phyloP scores from a whole-genome alignment of 2,329 filamentous ascomycete species.

The Tolypocladium ovalisporum region DNA sequence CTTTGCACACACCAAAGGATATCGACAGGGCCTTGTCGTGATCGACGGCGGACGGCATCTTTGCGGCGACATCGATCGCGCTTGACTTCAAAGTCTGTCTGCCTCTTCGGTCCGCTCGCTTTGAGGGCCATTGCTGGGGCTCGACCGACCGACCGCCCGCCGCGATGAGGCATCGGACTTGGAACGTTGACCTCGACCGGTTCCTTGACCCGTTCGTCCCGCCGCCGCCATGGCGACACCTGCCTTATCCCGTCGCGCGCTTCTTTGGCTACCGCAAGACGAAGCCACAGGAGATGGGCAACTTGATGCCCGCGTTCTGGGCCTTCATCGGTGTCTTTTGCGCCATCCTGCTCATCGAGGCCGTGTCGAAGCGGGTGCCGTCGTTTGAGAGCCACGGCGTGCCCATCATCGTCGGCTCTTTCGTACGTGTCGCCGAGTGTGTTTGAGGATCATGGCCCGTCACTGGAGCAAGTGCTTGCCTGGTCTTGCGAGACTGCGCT shows the following conservation, averaged over 20 bases:
- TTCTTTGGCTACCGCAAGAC: slow-evolving; percentile 53
- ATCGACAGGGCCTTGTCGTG: not conserved
- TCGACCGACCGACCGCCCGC: not conserved
- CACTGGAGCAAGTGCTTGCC: not conserved
- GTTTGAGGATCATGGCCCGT: not conserved
- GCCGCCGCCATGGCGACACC: slow-evolving; percentile 46
- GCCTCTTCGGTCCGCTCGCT: not conserved
- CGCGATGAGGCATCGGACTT: slow-evolving; percentile 14
- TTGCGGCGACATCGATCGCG: not conserved
- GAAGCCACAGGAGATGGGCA: slow-evolving; percentile 34
- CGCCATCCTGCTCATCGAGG: slow-evolving; percentile 48
- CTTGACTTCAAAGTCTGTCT: not conserved
- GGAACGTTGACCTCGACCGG: slow-evolving; percentile 66
- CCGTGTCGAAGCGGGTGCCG: slow-evolving; percentile 42
- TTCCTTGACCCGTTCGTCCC: slow-evolving; percentile 63
- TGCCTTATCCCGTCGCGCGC: slow-evolving; percentile 57
- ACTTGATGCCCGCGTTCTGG: slow-evolving; percentile 49
- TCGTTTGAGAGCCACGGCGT: slow-evolving; percentile 39
- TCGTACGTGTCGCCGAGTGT: slow-evolving; percentile 42
- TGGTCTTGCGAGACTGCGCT: not conserved
- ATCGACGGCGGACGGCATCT: not conserved
- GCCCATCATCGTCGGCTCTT: slow-evolving; percentile 57
- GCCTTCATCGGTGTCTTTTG: slow-evolving; percentile 54
- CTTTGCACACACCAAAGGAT: not conserved
- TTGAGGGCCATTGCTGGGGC: too few relatives aligned